Evolutionary conservation across 139 green algal species (phyloP).

Genomic region (Mesotaenium endlicherianum): DNA sequence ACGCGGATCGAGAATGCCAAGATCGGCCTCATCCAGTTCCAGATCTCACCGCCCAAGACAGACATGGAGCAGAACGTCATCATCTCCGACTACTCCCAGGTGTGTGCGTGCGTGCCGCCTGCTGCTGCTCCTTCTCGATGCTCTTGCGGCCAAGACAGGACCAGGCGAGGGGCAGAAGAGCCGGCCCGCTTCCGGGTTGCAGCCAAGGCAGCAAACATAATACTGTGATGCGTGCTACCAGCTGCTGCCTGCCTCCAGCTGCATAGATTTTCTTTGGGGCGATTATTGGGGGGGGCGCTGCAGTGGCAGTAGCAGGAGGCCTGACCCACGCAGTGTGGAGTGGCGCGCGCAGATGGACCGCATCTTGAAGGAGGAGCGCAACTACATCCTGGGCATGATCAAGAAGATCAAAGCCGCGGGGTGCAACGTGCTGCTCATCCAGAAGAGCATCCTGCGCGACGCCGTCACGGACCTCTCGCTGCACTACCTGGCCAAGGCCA

Average conservation of each 20-base stretch:
- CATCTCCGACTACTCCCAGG: constrained; percentile 78
- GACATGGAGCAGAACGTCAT: constrained; percentile 98
- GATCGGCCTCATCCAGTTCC: constrained; percentile 94
- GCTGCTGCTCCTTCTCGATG: too few relatives aligned
- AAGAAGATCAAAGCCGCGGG: constrained; percentile 96
- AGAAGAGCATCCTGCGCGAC: constrained; percentile 97
- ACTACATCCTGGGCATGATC: constrained; percentile 97
- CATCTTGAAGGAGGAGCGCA: constrained; percentile 94
- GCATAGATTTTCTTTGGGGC: too few relatives aligned
- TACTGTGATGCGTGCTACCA: too few relatives aligned
- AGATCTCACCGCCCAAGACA: constrained; percentile 94
- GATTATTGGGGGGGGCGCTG: too few relatives aligned
- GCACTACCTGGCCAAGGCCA: constrained; percentile 95
- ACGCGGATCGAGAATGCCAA: constrained; percentile 89
- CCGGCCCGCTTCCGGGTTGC: too few relatives aligned
- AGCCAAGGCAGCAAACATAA: too few relatives aligned
- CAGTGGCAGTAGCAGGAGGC: too few relatives aligned
- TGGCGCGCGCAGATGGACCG: constrained; percentile 72
- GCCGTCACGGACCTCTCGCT: constrained; percentile 93
- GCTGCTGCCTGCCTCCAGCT: too few relatives aligned
- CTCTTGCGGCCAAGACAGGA: too few relatives aligned
- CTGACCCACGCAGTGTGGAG: too few relatives aligned
- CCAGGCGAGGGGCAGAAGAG: too few relatives aligned
- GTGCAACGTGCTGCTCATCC: constrained; percentile 97
- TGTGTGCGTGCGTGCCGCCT: neutral